Conservation (phyloP, 768 basidiomycete species). For the Termitomyces titanicus region DNA sequence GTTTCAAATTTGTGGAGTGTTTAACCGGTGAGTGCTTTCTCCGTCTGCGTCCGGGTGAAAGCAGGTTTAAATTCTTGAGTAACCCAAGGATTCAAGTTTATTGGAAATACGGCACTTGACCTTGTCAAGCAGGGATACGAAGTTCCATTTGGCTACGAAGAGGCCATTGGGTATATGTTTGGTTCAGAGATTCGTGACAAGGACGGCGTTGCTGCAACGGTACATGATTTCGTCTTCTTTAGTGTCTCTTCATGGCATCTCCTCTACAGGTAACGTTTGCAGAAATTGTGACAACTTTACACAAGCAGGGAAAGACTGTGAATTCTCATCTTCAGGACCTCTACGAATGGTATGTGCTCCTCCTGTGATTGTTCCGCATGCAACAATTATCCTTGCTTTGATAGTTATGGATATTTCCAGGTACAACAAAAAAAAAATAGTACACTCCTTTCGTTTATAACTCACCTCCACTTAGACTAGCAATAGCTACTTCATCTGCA, state of each 20-base stretch:
- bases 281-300: slow-evolving; percentile 56
- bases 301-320: slow-evolving; percentile 49
- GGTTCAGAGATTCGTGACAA: slow-evolving; percentile 79
- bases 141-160: slow-evolving; percentile 84
- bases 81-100: slow-evolving; percentile 77
- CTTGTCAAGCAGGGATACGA: slow-evolving; percentile 65
- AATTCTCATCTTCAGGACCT: slow-evolving; percentile 56
- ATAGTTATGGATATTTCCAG: slow-evolving; percentile 77
- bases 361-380: not conserved
- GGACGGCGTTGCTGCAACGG: slow-evolving; percentile 82
- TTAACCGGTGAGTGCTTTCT: slow-evolving; percentile 58
- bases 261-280: slow-evolving; percentile 57
- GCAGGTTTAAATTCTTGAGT: not conserved
- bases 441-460: not conserved
- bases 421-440: slow-evolving; percentile 26
- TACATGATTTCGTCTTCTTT: slow-evolving; percentile 23
- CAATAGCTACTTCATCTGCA: slow-evolving; percentile 81
- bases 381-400: not conserved
- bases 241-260: not conserved
- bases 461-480: slow-evolving; percentile 46
- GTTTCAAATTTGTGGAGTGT: slow-evolving; percentile 83
- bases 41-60: not conserved
- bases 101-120: slow-evolving; percentile 76
- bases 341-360: slow-evolving; percentile 46
- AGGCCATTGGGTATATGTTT: slow-evolving; percentile 92